Evolutionary conservation across 2,329 filamentous ascomycete genomes (phyloP), one percentile per base, ranked within the genome.

Genomic region (Colletotrichum sojae): DNA sequence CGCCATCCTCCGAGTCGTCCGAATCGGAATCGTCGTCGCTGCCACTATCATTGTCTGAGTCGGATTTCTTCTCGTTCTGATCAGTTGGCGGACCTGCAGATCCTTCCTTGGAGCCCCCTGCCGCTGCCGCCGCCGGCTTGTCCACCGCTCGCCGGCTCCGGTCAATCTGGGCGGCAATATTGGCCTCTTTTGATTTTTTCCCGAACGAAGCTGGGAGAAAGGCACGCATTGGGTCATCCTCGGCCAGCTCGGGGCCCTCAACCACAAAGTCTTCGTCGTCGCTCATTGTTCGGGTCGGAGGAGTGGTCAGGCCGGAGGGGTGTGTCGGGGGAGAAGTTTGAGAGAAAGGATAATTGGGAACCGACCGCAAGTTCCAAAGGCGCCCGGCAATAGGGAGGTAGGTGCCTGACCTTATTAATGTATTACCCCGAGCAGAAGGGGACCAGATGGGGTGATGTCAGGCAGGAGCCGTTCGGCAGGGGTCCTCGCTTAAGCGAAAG

Each of bases 131-230:
- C 51, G 76, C 74, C 54, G 78, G 72, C 77, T 78, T 78, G 61
- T 82, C 80, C 48, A 85, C 83, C 59, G 82, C 80, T 77, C 95
- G 87, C 77, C 92, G 92, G 74, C 91, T 93, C 74, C 90, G 89
- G 75, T 95, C 90, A 73, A 98, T 92, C 81, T 97, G 95, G 65
- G 91, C 91, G 61, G 90, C 88, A 72, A 95, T 86, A 79, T 97
- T 90, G 74, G 92, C 84, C 71, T 91, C 89, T 74, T 89, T 91
- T 45, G 90, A 86, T 78, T 92, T 92, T 79, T 95, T 97, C 60
- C 95, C 95, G 78, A 98, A 98, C 0, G 93, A 89, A 2, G 90
- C 86, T 0, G 95, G 95, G 70, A 98, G 83, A 77, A 94, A 97
- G 58, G 89, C 87, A 76, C 91, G 88, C 85, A 95, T 88, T 48